A percentile compares a stretch with the other conserved stretches of the same genome.
Evolutionary conservation across 2,329 filamentous ascomycete species (phyloP).

Genomic region (Boeremia exigua): DNA sequence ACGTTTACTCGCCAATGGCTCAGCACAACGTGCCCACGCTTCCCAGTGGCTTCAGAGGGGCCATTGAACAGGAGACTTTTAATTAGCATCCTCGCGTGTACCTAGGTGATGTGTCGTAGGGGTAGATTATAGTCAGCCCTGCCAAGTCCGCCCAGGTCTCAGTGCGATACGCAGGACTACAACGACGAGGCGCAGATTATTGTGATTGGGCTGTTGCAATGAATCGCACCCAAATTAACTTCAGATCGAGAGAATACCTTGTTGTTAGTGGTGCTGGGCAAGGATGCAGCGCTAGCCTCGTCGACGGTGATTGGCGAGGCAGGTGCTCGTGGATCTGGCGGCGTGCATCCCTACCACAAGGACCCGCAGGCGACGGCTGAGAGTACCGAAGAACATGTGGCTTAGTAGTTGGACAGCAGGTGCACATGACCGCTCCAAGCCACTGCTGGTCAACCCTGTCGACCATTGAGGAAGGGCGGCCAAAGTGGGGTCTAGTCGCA

Average conservation of each 20-base stretch:
- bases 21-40: not conserved
- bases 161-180: constrained; percentile 30
- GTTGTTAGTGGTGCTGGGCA: constrained; percentile 22
- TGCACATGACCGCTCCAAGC: constrained; percentile 35
- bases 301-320: constrained; percentile 36
- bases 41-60: not conserved
- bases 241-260: constrained; percentile 18
- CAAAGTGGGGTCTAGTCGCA: constrained; percentile 32
- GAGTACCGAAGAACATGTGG: constrained; percentile 28
- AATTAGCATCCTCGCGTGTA: not conserved
- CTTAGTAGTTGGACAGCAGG: constrained; percentile 24
- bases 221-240: constrained; percentile 18
- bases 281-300: constrained; percentile 22
- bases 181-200: constrained; percentile 28
- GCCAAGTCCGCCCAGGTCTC: constrained; percentile 23
- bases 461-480: constrained; percentile 25
- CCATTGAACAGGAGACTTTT: not conserved
- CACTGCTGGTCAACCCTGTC: constrained; percentile 29
- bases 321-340: constrained; percentile 32
- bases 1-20: not conserved
- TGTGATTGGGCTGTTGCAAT: not conserved
- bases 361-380: constrained; percentile 28
- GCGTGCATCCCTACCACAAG: constrained; percentile 25
- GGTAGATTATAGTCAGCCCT: constrained; percentile 20
- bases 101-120: constrained; percentile 4